These are phyloP conservation scores for Falciphora oryzae DNA, from an alignment of 2,329 filamentous ascomycete genomes.

Conservation along the genomic window DNA sequence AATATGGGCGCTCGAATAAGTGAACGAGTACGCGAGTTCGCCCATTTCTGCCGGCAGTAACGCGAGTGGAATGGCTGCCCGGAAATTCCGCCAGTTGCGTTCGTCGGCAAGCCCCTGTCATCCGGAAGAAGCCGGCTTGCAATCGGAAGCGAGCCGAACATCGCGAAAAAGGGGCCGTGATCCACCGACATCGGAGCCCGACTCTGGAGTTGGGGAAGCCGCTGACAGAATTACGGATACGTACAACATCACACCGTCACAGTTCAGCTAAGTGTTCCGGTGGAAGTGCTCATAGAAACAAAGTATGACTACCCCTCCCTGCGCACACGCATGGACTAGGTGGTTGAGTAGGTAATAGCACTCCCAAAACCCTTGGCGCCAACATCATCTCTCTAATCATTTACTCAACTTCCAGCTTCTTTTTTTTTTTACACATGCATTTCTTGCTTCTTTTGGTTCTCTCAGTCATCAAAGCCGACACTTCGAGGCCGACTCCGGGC, in stretches of 20 bases:
- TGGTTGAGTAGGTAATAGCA: neutral
- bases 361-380: neutral
- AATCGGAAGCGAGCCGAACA: neutral
- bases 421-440: neutral
- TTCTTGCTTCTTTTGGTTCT: neutral
- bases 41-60: neutral
- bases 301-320: too few species aligned
- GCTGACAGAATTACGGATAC: too few species aligned
- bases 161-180: neutral
- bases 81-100: neutral
- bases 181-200: neutral
- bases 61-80: neutral
- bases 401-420: neutral
- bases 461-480: neutral
- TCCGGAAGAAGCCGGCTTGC: neutral
- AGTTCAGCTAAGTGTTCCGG: too few species aligned
- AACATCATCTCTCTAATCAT: neutral
- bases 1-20: too few species aligned
- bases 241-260: too few species aligned
- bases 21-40: too few species aligned
- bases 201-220: neutral
- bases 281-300: too few species aligned
- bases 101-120: neutral
- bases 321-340: neutral
- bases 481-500: neutral